A percentile compares a stretch with the other conserved stretches of the same genome.
These are phyloP conservation scores for Melampsora americana DNA, from an alignment of 1,284 basidiomycete species.

Conservation along the genomic window DNA sequence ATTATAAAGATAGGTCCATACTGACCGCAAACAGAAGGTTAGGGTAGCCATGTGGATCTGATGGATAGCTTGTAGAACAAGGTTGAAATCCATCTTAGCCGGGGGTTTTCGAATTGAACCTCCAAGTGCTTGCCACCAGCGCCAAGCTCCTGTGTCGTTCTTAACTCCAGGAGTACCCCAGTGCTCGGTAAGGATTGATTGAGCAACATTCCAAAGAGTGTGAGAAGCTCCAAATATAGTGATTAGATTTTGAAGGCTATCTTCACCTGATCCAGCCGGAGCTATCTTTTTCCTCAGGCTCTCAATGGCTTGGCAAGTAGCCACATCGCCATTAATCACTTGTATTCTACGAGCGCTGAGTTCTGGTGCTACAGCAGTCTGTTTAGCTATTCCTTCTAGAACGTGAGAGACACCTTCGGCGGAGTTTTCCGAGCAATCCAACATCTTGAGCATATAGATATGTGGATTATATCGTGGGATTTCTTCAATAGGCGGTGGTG, in stretches of 20 bases:
- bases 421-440: conserved; percentile 11
- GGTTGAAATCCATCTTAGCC: conserved; percentile 2
- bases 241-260: not conserved
- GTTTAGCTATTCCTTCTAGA: not conserved
- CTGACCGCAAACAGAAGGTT: conserved; percentile 10
- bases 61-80: conserved; percentile 10
- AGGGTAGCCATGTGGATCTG: conserved; percentile 6
- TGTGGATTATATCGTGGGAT: conserved; percentile 6
- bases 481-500: conserved; percentile 8
- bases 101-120: not conserved
- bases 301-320: not conserved
- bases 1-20: too few relatives aligned
- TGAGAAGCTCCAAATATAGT: conserved; percentile 12
- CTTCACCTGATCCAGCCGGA: not conserved
- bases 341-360: not conserved
- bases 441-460: conserved; percentile 8
- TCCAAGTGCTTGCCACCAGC: not conserved
- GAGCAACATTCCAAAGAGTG: conserved; percentile 20
- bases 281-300: not conserved
- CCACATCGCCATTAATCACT: conserved; percentile 7
- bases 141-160: conserved; percentile 14
- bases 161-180: conserved; percentile 3
- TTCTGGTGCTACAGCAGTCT: not conserved
- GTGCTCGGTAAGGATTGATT: not conserved
- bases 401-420: conserved; percentile 13